These are phyloP conservation scores for Plectosphaerella cucumerina DNA, from an alignment of 2,329 filamentous ascomycete genomes.

Conservation along the genomic window DNA sequence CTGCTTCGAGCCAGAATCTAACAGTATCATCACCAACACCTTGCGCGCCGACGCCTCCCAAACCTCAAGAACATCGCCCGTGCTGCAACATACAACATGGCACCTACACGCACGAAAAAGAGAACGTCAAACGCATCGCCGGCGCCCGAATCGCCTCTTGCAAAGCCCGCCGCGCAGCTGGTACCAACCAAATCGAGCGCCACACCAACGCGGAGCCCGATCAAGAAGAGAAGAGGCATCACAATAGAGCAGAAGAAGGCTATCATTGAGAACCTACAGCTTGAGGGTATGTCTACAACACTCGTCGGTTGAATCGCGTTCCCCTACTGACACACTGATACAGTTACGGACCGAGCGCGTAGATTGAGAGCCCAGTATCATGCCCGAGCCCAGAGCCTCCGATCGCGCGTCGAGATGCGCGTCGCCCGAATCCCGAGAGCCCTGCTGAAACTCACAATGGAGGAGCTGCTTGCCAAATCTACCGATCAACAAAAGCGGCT, in stretches of 20 bases:
- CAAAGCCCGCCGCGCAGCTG: slow-evolving; percentile 12
- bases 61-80: no score
- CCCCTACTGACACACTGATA: slow-evolving; percentile 13
- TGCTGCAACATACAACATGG: slow-evolving; percentile 30
- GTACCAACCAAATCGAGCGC: slow-evolving; percentile 27
- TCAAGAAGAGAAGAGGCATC: slow-evolving; percentile 58
- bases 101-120: slow-evolving; percentile 36
- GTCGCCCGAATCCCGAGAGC: slow-evolving; percentile 85
- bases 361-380: slow-evolving; percentile 87
- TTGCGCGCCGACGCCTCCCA: background rate
- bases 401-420: slow-evolving; percentile 84
- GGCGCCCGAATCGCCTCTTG: slow-evolving; percentile 15
- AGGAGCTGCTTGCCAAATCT: slow-evolving; percentile 62
- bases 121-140: slow-evolving; percentile 22
- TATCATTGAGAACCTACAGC: slow-evolving; percentile 81
- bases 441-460: slow-evolving; percentile 76
- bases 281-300: slow-evolving; percentile 68
- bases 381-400: slow-evolving; percentile 79
- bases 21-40: slow-evolving; percentile 2
- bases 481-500: slow-evolving; percentile 36
- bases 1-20: slow-evolving; percentile 13
- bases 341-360: slow-evolving; percentile 83
- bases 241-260: slow-evolving; percentile 75
- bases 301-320: background rate
- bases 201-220: slow-evolving; percentile 51